Evolutionary conservation across 73 alveolate species (phyloP).

Genomic region (Tetrahymena elliotti): DNA sequence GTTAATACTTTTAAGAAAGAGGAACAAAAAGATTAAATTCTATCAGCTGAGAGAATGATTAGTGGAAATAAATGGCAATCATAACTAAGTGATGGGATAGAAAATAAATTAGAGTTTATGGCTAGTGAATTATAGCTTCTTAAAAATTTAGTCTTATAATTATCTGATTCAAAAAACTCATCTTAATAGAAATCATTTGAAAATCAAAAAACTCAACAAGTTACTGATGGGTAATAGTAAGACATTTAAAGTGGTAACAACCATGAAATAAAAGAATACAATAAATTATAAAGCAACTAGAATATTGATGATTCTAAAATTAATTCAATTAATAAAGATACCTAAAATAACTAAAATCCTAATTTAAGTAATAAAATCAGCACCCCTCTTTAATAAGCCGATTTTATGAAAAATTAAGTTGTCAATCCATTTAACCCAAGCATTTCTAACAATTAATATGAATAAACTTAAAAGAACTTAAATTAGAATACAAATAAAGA

Average conservation of each 20-base stretch:
- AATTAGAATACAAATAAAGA: too few relatives aligned
- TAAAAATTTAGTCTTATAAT: neutral
- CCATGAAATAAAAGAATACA: neutral
- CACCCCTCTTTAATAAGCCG: neutral
- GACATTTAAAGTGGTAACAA: too few relatives aligned
- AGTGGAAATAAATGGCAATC: neutral
- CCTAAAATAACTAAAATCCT: too few relatives aligned
- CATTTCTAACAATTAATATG: neutral
- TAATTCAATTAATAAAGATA: neutral
- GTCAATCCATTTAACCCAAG: neutral
- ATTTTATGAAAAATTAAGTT: neutral
- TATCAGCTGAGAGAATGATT: neutral
- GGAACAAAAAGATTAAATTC: neutral
- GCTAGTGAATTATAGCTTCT: neutral
- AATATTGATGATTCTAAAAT: neutral
- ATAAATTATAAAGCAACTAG: neutral
- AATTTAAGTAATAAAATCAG: neutral
- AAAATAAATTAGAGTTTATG: neutral
- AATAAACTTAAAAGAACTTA: neutral
- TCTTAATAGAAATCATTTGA: neutral
- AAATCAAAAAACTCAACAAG: neutral
- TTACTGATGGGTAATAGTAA: too few relatives aligned
- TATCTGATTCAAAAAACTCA: neutral
- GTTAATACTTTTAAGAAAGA: neutral
- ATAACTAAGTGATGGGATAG: neutral